Evolutionary conservation across 345 rosid species (phyloP), one percentile per base, ranked within the genome.

Genomic region (Salix viminalis): DNA sequence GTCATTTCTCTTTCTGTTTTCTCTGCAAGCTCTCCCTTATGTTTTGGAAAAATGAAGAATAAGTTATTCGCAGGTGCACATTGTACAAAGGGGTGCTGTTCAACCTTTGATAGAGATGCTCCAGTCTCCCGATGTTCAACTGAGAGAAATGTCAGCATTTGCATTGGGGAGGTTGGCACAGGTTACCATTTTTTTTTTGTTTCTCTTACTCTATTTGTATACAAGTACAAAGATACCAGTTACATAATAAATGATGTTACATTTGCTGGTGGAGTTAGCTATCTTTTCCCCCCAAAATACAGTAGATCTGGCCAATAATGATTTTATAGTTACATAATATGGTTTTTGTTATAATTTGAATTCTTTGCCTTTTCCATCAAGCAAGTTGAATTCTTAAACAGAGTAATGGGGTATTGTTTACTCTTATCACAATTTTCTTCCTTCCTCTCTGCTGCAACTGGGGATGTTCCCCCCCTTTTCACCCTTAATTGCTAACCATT

Each of bases 111-210:
- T 96, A 58, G 98, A 91, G 70, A 93, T 96, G 99, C 97, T 96
- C 69, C 96, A 91, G 81, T 91, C 98, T 52, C 76, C 86, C 0
- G 99, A 96, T 76, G 87, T 93, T 32, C 99, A 96, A 83, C 84
- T 96, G 86, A 91, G 90, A 83, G 99, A 96, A 87, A 96, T 96
- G 99, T 91, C 99, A 4, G 98, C 99, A 76, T 96, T 96, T 90
- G 99, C 99, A 75, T 82, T 96, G 85, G 99, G 99, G 89, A 90
- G 99, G 82, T 85, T 96, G 91, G 99, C 99, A 8, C 99, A 93
- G 99, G 99, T 96, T 76, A 79, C 70, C 77, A 75, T 76, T 32
- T 75, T 16, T 79, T 58, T 58, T 58, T 58, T 58, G 28, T 24
- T 58, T 58, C 28, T 13, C 72, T 15, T 39, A 0, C 14, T 64